Evolutionary conservation across 768 basidiomycete genomes (phyloP).

Genomic region (Mycena haematopus): DNA sequence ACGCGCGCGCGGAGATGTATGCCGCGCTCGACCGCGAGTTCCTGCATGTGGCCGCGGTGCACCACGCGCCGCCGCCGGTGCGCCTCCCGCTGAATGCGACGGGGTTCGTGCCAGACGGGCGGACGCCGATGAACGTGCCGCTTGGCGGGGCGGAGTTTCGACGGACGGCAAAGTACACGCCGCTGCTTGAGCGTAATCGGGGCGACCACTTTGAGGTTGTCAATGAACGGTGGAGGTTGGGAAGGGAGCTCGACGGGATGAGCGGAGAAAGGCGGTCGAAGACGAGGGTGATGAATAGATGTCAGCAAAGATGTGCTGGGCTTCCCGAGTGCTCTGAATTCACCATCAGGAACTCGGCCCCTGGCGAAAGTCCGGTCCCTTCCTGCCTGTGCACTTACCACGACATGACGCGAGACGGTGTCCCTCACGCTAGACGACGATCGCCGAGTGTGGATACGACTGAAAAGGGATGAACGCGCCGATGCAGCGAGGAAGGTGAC

Average conservation of each 20-base stretch:
- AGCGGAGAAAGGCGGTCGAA: conserved; percentile 12
- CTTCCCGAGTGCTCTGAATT: no score
- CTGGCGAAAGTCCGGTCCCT: no score
- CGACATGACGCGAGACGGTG: no score
- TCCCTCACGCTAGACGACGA: no score
- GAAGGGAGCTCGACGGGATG: conserved; percentile 49
- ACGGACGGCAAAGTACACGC: conserved; percentile 65
- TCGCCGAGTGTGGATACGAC: no score
- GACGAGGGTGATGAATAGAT: conserved; percentile 16
- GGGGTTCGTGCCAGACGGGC: conserved; percentile 31
- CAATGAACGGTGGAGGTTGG: conserved; percentile 83
- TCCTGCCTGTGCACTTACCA: no score
- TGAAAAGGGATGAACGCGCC: no score
- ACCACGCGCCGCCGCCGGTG: conserved; percentile 52
- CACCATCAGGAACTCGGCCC: no score
- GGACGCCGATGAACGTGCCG: conserved; percentile 53
- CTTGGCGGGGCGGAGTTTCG: conserved; percentile 75
- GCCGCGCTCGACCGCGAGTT: conserved; percentile 71
- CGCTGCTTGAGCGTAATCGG: conserved; percentile 67
- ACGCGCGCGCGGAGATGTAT: conserved; percentile 62
- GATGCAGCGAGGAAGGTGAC: no score
- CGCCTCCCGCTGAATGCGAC: conserved; percentile 42
- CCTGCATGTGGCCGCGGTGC: conserved; percentile 56
- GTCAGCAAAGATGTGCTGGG: no score
- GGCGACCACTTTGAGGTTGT: conserved; percentile 73